A percentile compares a stretch with the other conserved stretches of the same genome.
phyloP scores from a whole-genome alignment of 202 grass and related monocot species.

The Brachypodium distachyon region DNA sequence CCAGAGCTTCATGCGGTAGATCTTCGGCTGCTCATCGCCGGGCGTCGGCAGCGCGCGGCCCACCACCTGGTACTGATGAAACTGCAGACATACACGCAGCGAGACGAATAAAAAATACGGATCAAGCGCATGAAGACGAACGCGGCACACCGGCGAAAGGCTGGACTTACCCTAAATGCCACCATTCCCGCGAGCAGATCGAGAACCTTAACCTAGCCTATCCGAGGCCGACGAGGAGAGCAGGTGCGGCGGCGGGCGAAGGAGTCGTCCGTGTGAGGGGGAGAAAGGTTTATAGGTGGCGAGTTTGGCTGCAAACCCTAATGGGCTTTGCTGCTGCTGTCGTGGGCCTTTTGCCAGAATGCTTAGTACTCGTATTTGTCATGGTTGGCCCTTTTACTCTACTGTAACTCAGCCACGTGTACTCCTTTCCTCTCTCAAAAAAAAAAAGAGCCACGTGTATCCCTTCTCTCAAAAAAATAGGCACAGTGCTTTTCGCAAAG shows the following conservation, averaged over 20 bases:
- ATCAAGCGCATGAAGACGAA: background rate
- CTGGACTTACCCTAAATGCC: slow-evolving; percentile 52
- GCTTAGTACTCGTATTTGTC: too few relatives aligned
- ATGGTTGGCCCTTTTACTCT: background rate
- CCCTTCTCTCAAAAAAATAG: too few relatives aligned
- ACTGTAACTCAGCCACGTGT: background rate
- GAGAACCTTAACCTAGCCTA: slow-evolving; percentile 23
- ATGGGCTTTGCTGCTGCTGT: background rate
- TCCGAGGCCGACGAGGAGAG: background rate
- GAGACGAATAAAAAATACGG: background rate
- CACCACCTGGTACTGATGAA: slow-evolving; percentile 97
- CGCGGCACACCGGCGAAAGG: background rate
- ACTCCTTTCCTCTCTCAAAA: background rate
- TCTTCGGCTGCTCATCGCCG: slow-evolving; percentile 84
- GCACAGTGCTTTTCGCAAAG: too few relatives aligned
- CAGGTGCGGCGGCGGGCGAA: background rate
- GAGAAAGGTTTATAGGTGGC: background rate
- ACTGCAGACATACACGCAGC: slow-evolving; percentile 24
- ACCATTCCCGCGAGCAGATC: slow-evolving; percentile 46
- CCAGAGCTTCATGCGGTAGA: slow-evolving; percentile 98
- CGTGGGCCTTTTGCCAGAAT: background rate
- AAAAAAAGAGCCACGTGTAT: too few relatives aligned
- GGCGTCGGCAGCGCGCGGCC: slow-evolving; percentile 68
- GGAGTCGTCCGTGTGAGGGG: background rate
- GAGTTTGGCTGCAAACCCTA: slow-evolving; percentile 38